These are phyloP conservation scores for Fusarium albidum DNA, from an alignment of 2,329 filamentous ascomycete genomes.

Conservation along the genomic window DNA sequence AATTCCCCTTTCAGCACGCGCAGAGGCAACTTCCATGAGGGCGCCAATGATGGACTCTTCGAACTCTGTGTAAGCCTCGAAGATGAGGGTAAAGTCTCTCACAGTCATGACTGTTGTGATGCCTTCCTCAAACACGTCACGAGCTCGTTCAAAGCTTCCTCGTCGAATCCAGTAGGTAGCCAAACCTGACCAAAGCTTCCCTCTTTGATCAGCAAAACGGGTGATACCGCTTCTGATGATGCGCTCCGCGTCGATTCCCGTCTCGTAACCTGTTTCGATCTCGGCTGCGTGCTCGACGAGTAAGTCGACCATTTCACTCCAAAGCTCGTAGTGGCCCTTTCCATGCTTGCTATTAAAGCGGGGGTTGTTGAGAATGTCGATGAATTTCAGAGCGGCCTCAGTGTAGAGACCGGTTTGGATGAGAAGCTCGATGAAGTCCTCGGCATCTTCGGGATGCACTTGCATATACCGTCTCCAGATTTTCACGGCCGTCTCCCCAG, in stretches of 20 bases:
- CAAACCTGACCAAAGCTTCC: conserved; percentile 92
- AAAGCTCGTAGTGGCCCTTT: conserved; percentile 95
- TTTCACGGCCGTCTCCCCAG: conserved; percentile 88
- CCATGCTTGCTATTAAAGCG: conserved; percentile 91
- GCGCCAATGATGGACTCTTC: conserved; percentile 94
- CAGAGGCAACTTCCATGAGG: conserved; percentile 87
- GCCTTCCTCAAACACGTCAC: conserved; percentile 95
- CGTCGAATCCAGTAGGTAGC: conserved; percentile 97
- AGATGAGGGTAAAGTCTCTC: conserved; percentile 94
- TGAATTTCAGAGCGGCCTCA: conserved; percentile 90
- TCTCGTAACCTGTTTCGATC: conserved; percentile 81
- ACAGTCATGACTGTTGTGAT: conserved; percentile 99
- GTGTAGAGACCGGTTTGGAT: conserved; percentile 84
- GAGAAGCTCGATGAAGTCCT: conserved; percentile 93
- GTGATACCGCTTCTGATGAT: conserved; percentile 93
- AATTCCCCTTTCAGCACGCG: conserved; percentile 79
- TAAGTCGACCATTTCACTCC: conserved; percentile 97
- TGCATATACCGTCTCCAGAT: conserved; percentile 98
- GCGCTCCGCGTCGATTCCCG: conserved; percentile 86
- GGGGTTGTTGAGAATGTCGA: conserved; percentile 89
- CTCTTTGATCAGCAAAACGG: conserved; percentile 91
- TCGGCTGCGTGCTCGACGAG: conserved; percentile 90
- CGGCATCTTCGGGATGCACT: conserved; percentile 91
- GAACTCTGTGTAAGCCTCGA: conserved; percentile 95
- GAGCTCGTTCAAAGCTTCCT: conserved; percentile 89